phyloP scores from a whole-genome alignment of 257 asterid genomes.

The Scutellaria baicalensis region DNA sequence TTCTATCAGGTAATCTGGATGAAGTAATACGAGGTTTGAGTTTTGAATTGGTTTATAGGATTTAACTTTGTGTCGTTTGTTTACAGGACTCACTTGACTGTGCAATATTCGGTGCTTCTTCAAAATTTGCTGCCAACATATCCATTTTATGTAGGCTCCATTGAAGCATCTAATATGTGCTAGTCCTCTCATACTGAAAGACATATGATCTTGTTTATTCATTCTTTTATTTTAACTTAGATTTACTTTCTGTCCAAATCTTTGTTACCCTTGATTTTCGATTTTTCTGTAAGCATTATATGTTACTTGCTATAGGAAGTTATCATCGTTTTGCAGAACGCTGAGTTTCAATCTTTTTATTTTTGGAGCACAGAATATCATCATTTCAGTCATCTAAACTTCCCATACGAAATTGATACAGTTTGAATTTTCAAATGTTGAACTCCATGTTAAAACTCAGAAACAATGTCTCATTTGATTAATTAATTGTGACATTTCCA shows the following conservation, averaged over 20 bases:
- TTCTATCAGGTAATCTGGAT: no score
- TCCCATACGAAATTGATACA: no score
- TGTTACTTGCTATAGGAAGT: no score
- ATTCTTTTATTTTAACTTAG: neutral
- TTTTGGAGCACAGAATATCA: no score
- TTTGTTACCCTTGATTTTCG: neutral
- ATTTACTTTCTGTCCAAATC: neutral
- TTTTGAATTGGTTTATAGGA: neutral
- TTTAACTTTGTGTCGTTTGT: constrained; percentile 1
- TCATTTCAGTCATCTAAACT: no score
- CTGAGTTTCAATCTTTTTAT: no score
- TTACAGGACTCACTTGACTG: constrained; percentile 77
- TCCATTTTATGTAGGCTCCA: constrained; percentile 70
- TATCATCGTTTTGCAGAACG: no score
- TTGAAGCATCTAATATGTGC: constrained; percentile 1
- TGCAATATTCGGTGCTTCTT: constrained; percentile 81
- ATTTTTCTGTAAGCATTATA: neutral
- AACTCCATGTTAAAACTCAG: no score
- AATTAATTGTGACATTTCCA: no score
- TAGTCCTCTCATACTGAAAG: constrained; percentile 13
- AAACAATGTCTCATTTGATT: no score
- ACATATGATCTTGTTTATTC: constrained; percentile 10
- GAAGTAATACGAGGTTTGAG: neutral
- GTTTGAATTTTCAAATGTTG: no score
- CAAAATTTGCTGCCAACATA: constrained; percentile 89